Evolutionary conservation across 2,329 filamentous ascomycete species (phyloP), one percentile per base, ranked within the genome.

Genomic region (Venturia carpophila): DNA sequence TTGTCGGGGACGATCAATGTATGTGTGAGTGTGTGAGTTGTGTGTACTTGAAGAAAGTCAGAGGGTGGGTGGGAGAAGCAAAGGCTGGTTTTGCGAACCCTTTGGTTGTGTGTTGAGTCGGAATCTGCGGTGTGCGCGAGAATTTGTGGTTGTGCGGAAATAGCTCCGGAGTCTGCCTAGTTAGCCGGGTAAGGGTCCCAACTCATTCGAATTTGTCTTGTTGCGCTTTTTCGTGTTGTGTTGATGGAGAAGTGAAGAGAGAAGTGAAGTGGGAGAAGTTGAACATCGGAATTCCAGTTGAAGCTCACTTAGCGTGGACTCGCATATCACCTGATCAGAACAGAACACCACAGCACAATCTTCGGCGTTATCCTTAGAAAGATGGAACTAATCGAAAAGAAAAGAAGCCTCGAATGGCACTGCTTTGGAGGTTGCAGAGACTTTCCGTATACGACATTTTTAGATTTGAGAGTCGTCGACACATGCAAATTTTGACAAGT

Each of bases 41-140:
- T 58, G 52, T 58, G 52, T 58, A 58, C 52, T 58, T 58, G 52
- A n/a, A 58, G 27, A 37, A 21, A 37, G 52, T 63, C 61, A 61
- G 60, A 45, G 27, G 37, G 60, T 43, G 39, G 37, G 30, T 41
- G 15, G 60, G 39, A 61, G 60, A 45, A 61, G 42, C 60, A 27
- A 27, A 21, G n/a, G 37, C 37, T 43, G 37, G 56, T 42, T 4
- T 30, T 61, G 37, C 39, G 52, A 58, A 58, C 52, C 52, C 52
- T 58, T 58, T 27, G 52, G 30, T 47, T n/a, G 21, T 37, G 52
- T 39, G 52, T 58, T 37, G 27, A 58, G 27, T 37, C 19, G 52
- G 27, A 58, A 24, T 11, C 17, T 37, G 19, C 17, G 27, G 21
- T 19, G 52, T 58, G 52, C 52, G 52, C 52, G 17, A 58, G 52